Base-by-base conservation (phyloP, 106 monocot genomes). In the Alisma plantagoaquatica region DNA sequence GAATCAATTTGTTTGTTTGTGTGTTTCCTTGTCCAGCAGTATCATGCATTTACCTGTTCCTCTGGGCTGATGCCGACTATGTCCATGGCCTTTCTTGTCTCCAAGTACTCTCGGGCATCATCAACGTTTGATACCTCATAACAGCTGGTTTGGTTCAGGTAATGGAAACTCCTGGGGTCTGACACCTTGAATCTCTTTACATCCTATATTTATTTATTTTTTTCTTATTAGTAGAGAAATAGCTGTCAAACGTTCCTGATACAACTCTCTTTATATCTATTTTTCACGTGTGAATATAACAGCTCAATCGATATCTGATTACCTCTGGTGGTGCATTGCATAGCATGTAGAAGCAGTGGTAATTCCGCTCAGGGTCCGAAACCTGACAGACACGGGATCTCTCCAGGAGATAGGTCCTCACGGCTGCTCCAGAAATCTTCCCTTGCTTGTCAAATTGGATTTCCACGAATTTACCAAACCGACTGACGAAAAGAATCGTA, bases 261-360 rank as follows among this genome's bases (percentile, higher is more conserved):
- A n/a, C n/a, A n/a, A n/a, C n/a, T n/a, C n/a, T n/a, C n/a, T n/a
- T n/a, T n/a, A n/a, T n/a, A n/a, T n/a, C n/a, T n/a, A n/a, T n/a
- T n/a, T n/a, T n/a, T n/a, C n/a, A n/a, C n/a, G n/a, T n/a, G n/a
- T n/a, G n/a, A n/a, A n/a, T n/a, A n/a, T n/a, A n/a, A n/a, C n/a
- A n/a, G n/a, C n/a, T n/a, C n/a, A n/a, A n/a, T n/a, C n/a, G n/a
- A n/a, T n/a, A n/a, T n/a, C n/a, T n/a, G n/a, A n/a, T n/a, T 84
- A 92, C 92, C 82, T 92, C 92, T 33, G 86, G 92, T 24, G 92
- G 92, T 35, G 92, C 92, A 59, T 63, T 27, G 55, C 92, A 92
- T 15, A 92, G 79, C 92, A 92, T 92, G 63, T 92, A 92, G 43
- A 92, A 92, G 43, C 92, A 92, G 57, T 92, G 92, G 51, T 92